Percentiles rank a stretch among this genome's conserved stretches.
phyloP scores from a whole-genome alignment of 768 basidiomycete species.

The Rubroboletus pulcherrimus region DNA sequence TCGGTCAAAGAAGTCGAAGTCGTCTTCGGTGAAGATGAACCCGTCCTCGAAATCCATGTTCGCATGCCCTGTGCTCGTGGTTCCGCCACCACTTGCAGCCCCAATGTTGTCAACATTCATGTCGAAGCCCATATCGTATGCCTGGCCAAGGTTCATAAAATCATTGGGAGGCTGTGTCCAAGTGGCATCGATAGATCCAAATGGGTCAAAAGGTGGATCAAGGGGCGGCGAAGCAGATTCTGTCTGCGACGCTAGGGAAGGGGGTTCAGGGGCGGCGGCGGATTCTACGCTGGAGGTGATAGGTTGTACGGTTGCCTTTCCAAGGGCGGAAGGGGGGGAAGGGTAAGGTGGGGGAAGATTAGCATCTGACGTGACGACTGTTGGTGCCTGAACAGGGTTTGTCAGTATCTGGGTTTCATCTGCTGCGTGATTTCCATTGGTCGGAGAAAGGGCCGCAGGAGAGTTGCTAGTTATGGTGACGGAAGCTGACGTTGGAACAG shows the following conservation, averaged over 20 bases:
- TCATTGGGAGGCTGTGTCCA: constrained; percentile 36
- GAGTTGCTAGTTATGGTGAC: constrained; percentile 10
- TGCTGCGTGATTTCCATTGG: constrained; percentile 6
- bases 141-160: constrained; percentile 36
- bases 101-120: constrained; percentile 41
- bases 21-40: constrained; percentile 71
- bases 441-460: constrained; percentile 12
- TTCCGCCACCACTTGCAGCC: constrained; percentile 24
- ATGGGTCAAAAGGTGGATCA: constrained; percentile 40
- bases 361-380: constrained; percentile 14
- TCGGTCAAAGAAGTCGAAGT: constrained; percentile 83
- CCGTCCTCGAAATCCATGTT: constrained; percentile 54
- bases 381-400: constrained; percentile 12
- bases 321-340: constrained; percentile 53
- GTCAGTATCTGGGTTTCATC: constrained; percentile 21
- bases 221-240: constrained; percentile 19
- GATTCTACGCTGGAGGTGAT: constrained; percentile 19
- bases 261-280: constrained; percentile 15
- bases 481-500: constrained; percentile 7
- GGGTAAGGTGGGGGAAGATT: constrained; percentile 43
- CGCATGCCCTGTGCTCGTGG: constrained; percentile 23
- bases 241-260: constrained; percentile 8
- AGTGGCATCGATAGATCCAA: constrained; percentile 38
- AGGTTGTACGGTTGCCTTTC: constrained; percentile 14
- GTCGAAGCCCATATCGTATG: constrained; percentile 46